Evolutionary conservation across 2,329 filamentous ascomycete species (phyloP).

Genomic region (Diplodia mutila): DNA sequence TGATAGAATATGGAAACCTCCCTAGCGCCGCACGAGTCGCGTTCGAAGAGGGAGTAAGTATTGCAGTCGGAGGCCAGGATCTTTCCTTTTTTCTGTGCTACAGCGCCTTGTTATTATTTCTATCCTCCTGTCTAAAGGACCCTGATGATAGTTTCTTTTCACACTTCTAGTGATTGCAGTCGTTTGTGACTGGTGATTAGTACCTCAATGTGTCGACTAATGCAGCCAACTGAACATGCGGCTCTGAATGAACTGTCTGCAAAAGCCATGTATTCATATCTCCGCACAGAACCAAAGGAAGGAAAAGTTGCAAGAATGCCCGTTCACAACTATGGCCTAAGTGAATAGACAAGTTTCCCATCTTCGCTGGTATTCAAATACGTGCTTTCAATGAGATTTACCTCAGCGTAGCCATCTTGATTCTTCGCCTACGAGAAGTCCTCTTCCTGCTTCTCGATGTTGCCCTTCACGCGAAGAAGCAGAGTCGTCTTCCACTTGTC

Average conservation of each 20-base stretch:
- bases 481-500: conserved; percentile 97
- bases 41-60: no score
- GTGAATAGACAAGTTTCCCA: conserved; percentile 9
- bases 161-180: not conserved
- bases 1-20: not conserved
- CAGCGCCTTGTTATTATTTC: no score
- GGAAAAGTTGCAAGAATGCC: conserved; percentile 6
- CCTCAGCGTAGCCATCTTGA: not conserved
- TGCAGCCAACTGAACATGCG: not conserved
- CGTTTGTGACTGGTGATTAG: not conserved
- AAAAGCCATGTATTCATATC: conserved; percentile 17
- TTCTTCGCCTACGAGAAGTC: conserved; percentile 62
- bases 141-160: no score
- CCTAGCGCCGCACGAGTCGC: not conserved
- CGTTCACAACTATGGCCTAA: not conserved
- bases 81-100: no score
- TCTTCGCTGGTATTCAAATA: conserved; percentile 18
- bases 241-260: not conserved
- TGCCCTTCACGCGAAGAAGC: conserved; percentile 79
- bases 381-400: not conserved
- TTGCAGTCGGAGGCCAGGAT: no score
- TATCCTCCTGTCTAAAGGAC: no score
- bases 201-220: not conserved
- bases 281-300: not conserved
- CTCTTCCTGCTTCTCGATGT: conserved; percentile 72